phyloP scores from a whole-genome alignment of 2,329 filamentous ascomycete species.

The Penicillium verrucosum region DNA sequence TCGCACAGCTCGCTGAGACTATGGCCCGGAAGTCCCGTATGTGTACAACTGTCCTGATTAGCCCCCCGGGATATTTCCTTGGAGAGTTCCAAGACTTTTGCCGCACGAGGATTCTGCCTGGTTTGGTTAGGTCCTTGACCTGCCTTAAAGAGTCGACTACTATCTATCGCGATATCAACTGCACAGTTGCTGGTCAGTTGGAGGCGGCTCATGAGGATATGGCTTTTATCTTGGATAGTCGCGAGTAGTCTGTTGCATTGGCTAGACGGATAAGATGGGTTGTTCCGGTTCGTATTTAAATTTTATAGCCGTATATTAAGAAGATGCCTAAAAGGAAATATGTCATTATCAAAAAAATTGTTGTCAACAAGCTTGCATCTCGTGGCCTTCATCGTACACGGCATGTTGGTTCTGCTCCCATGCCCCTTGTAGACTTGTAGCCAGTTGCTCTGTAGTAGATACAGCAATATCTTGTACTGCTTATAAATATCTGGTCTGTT shows the following conservation, averaged over 20 bases:
- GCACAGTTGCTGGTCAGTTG: neutral
- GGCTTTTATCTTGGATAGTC: neutral
- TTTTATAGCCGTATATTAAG: neutral
- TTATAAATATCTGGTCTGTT: neutral
- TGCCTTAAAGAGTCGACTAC: neutral
- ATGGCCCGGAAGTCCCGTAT: neutral
- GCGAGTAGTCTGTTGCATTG: neutral
- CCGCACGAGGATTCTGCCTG: neutral
- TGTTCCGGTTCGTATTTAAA: rapidly evolving
- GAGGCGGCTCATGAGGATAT: neutral
- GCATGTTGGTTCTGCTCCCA: neutral
- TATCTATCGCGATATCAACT: neutral
- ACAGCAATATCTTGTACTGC: too few relatives aligned
- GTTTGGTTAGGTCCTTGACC: neutral
- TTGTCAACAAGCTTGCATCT: neutral
- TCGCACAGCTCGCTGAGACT: neutral
- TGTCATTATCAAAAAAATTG: neutral
- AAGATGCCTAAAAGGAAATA: neutral
- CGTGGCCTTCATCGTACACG: neutral
- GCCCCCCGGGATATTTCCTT: neutral
- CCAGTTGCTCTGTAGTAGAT: neutral
- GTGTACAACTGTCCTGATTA: slow-evolving; percentile 1
- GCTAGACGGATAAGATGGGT: neutral
- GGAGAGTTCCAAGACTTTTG: neutral
- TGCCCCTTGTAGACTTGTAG: neutral